Evolutionary conservation across 2,329 filamentous ascomycete species (phyloP).

Genomic region (Penicillium sp.): DNA sequence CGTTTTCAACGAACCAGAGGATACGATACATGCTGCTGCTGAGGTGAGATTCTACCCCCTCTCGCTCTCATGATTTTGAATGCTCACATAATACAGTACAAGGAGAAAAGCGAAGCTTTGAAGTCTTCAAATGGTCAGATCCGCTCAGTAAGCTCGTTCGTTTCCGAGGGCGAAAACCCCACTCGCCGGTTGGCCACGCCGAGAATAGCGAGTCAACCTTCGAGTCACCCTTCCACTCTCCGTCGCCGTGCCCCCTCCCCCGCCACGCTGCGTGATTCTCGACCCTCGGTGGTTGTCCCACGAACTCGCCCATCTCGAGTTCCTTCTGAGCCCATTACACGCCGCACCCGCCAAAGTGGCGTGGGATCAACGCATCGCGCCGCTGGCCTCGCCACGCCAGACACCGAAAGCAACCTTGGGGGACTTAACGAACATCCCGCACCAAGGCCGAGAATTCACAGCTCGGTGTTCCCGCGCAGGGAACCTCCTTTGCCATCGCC

Average conservation of each 20-base stretch:
- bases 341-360: conserved; percentile 40
- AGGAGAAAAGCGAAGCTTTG: conserved; percentile 46
- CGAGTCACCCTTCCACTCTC: conserved; percentile 23
- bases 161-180: conserved; percentile 38
- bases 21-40: conserved; percentile 53
- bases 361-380: conserved; percentile 29
- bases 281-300: conserved; percentile 50
- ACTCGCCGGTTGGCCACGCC: conserved; percentile 27
- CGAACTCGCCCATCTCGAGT: conserved; percentile 33
- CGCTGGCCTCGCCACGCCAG: conserved; percentile 42
- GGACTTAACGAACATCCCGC: conserved; percentile 27
- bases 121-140: conserved; percentile 50
- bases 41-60: conserved; percentile 47
- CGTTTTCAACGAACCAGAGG: conserved; percentile 63
- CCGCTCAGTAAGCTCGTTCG: conserved; percentile 46
- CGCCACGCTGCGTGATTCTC: conserved; percentile 52
- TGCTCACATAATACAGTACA: conserved; percentile 37
- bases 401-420: conserved; percentile 38
- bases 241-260: conserved; percentile 54
- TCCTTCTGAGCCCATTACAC: conserved; percentile 53
- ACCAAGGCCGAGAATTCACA: conserved; percentile 34
- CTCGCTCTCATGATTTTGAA: conserved; percentile 1
- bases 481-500: conserved; percentile 34
- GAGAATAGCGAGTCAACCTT: conserved; percentile 26
- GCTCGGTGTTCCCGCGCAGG: conserved; percentile 33